Evolutionary conservation across 345 rosid genomes (phyloP).

Genomic region (Durio zibethinus): DNA sequence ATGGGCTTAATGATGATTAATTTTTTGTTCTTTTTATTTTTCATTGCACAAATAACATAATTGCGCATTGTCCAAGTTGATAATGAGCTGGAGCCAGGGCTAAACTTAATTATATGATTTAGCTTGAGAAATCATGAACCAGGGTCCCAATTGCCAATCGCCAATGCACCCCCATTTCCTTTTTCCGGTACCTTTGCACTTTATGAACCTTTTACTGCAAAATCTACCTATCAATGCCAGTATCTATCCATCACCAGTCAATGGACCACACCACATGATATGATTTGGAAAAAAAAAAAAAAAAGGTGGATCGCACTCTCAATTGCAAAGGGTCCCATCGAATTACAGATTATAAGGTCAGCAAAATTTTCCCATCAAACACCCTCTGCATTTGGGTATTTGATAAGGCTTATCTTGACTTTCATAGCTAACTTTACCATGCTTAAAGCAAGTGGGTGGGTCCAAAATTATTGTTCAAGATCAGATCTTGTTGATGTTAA

Average conservation of each 20-base stretch:
- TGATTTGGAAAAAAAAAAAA: neutral
- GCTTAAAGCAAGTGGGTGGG: conserved; percentile 12
- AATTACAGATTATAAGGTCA: neutral
- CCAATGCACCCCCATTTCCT: neutral
- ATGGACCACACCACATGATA: conserved; percentile 14
- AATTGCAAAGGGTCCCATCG: neutral
- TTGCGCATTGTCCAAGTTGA: conserved; percentile 39
- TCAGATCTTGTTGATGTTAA: conserved; percentile 7
- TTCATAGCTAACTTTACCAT: neutral
- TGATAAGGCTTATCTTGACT: conserved; percentile 19
- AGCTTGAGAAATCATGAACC: neutral
- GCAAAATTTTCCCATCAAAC: neutral
- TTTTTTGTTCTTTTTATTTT: neutral
- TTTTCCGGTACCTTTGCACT: neutral
- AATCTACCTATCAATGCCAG: neutral
- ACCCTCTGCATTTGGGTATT: neutral
- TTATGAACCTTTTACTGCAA: neutral
- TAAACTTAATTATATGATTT: neutral
- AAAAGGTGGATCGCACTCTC: neutral
- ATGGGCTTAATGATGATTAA: neutral
- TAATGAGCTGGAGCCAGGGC: conserved; percentile 22
- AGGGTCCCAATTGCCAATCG: neutral
- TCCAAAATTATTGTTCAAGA: neutral
- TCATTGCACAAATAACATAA: conserved; percentile 18
- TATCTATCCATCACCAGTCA: neutral